Evolutionary conservation across 345 rosid genomes (phyloP).

Genomic region (Passiflora organensis): DNA sequence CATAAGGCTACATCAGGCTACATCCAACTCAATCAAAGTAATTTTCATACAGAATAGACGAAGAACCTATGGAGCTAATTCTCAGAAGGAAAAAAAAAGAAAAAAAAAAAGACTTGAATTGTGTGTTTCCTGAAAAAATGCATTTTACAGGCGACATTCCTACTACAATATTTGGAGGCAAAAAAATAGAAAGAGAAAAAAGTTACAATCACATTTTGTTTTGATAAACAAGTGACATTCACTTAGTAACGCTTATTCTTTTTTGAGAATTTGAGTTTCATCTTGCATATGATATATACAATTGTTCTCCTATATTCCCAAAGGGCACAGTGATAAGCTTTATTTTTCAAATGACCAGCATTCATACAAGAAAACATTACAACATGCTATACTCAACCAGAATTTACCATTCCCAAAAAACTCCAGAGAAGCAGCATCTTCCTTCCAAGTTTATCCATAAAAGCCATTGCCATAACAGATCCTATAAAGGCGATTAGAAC

Average conservation of each 20-base stretch:
- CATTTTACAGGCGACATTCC: too few relatives aligned
- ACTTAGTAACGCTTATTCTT: too few relatives aligned
- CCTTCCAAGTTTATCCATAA: constrained; percentile 95
- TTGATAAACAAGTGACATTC: too few relatives aligned
- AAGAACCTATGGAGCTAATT: neutral
- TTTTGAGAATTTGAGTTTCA: neutral
- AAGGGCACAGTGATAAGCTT: neutral
- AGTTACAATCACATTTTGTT: too few relatives aligned
- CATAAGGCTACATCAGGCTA: too few relatives aligned
- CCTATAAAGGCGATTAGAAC: constrained; percentile 42
- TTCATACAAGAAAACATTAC: neutral
- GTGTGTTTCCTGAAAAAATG: neutral
- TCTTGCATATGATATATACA: neutral
- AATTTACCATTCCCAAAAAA: constrained; percentile 71
- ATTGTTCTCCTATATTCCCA: neutral
- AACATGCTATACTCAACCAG: constrained; percentile 2
- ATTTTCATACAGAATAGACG: too few relatives aligned
- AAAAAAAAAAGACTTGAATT: neutral
- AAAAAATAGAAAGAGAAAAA: too few relatives aligned
- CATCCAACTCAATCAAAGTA: too few relatives aligned
- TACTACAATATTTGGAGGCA: too few relatives aligned
- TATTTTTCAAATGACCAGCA: neutral
- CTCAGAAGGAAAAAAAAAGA: neutral
- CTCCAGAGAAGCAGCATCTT: constrained; percentile 73
- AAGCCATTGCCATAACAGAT: constrained; percentile 73